Conservation (phyloP, 768 basidiomycete species). For the Psilocybe subaeruginosa region DNA sequence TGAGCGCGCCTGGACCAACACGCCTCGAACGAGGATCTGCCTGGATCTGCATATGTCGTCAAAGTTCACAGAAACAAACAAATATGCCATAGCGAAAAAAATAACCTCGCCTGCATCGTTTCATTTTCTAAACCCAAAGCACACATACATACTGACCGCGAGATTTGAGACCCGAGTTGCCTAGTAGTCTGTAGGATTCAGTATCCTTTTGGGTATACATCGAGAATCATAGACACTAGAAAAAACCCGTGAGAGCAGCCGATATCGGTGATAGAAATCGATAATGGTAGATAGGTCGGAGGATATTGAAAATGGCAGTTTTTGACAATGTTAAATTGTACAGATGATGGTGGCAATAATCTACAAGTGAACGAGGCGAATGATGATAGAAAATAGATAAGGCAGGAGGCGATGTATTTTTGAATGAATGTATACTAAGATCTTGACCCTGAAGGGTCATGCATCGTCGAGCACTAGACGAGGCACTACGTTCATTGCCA, state of each 20-base stretch:
- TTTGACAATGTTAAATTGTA: constrained; percentile 4
- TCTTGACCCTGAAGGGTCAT: constrained; percentile 22
- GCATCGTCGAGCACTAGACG: constrained; percentile 87
- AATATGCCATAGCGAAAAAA: too few species aligned
- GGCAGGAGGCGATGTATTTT: background rate
- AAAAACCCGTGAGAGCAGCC: background rate
- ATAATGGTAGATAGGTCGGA: background rate
- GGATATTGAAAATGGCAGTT: background rate
- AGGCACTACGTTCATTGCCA: constrained; percentile 97
- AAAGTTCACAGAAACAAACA: too few species aligned
- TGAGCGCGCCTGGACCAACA: background rate
- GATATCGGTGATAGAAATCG: background rate
- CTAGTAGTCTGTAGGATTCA: background rate
- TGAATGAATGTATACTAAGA: background rate
- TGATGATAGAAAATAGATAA: constrained; percentile 7
- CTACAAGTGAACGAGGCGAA: constrained; percentile 6
- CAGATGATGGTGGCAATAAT: constrained; percentile 12
- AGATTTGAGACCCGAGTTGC: background rate
- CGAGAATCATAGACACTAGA: background rate
- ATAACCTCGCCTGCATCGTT: too few species aligned
- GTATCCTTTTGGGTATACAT: background rate
- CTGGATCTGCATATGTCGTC: background rate
- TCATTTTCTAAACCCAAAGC: background rate
- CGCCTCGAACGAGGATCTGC: background rate
- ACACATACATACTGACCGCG: background rate